Conservation (phyloP, 768 basidiomycete species). For the Boletus vermiculosoides region DNA sequence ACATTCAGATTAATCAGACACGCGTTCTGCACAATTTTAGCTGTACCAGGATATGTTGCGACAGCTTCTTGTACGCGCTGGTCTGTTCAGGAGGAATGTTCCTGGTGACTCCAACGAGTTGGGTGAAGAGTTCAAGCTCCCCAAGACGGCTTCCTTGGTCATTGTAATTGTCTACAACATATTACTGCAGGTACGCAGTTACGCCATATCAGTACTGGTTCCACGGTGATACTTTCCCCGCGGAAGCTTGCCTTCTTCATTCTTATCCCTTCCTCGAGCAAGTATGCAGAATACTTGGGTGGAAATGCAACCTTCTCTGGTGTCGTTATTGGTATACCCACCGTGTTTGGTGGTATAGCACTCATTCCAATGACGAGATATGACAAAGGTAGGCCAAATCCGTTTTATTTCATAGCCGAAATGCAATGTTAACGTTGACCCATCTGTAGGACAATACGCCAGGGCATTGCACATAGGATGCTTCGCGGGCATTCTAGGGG, state of each 20-base stretch:
- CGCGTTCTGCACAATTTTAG: neutral
- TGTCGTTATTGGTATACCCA: slow-evolving; percentile 64
- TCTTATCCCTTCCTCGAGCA: slow-evolving; percentile 63
- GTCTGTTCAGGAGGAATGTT: neutral
- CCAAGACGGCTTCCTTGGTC: slow-evolving; percentile 43
- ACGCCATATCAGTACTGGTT: neutral
- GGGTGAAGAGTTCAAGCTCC: slow-evolving; percentile 46
- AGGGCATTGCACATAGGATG: slow-evolving; percentile 56
- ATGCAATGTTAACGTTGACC: neutral
- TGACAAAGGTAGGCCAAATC: slow-evolving; percentile 49
- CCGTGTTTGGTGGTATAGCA: slow-evolving; percentile 55
- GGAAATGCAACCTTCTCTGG: slow-evolving; percentile 72
- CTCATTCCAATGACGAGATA: slow-evolving; percentile 54
- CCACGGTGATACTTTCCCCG: neutral
- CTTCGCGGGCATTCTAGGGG: slow-evolving; percentile 50
- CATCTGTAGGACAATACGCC: slow-evolving; percentile 50
- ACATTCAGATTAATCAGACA: neutral
- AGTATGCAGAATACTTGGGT: slow-evolving; percentile 60
- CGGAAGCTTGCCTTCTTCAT: slow-evolving; percentile 65
- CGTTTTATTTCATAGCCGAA: neutral
- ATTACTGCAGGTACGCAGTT: slow-evolving; percentile 42
- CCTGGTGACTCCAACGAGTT: slow-evolving; percentile 18
- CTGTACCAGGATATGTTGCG: slow-evolving; percentile 4
- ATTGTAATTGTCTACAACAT: slow-evolving; percentile 46
- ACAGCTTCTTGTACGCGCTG: neutral